Evolutionary conservation across 163 green algal species (phyloP).

Genomic region (Coccomyxa subellipsoidea): DNA sequence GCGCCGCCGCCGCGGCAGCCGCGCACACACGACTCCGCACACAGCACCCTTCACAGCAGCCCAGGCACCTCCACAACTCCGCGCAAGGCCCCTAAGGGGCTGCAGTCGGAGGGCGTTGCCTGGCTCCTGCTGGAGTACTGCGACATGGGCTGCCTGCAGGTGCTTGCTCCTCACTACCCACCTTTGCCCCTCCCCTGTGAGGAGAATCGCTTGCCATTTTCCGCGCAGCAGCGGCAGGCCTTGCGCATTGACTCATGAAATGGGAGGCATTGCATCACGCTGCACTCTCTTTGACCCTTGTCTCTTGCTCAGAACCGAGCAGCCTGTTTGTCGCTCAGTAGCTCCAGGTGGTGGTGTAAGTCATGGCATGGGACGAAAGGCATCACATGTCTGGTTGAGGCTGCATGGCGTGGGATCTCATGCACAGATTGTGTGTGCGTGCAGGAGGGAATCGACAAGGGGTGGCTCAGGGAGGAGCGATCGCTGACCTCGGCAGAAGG

Average conservation of each 20-base stretch:
- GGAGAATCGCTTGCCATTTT: too few species aligned
- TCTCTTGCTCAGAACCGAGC: too few species aligned
- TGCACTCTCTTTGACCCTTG: too few species aligned
- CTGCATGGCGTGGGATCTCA: not conserved
- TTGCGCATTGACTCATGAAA: too few species aligned
- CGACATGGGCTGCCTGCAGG: constrained; percentile 50
- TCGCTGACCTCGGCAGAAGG: not conserved
- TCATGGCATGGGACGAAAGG: too few species aligned
- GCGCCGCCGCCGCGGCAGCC: not conserved
- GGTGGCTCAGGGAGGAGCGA: constrained; percentile 10
- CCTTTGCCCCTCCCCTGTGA: not conserved
- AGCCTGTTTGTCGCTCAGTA: too few species aligned
- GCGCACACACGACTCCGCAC: constrained; percentile 6
- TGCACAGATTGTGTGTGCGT: not conserved
- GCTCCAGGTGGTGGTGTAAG: too few species aligned
- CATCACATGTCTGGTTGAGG: too few species aligned
- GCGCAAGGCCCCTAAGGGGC: not conserved
- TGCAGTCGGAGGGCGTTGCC: constrained; percentile 23
- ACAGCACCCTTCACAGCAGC: not conserved
- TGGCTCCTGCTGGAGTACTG: constrained; percentile 64
- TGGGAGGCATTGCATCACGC: too few species aligned
- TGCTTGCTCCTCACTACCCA: not conserved
- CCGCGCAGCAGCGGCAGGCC: too few species aligned
- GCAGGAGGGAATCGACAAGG: constrained; percentile 23
- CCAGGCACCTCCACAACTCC: too few species aligned